Conservation (phyloP, 805 yeast genomes). For the Yarrowia phangngaensis region DNA sequence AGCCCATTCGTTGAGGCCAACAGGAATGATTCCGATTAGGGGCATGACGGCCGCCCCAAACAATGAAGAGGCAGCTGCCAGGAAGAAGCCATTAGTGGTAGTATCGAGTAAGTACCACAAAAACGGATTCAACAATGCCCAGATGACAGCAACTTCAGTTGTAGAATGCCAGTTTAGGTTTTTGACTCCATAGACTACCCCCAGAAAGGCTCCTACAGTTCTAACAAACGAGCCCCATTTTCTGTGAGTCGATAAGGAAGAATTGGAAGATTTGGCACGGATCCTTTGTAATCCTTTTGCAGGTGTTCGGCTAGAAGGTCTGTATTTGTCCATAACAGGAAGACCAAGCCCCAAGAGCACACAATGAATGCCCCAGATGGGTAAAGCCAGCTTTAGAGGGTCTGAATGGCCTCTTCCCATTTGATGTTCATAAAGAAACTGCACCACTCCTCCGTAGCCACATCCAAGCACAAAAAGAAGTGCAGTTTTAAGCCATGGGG, state of each 20-base stretch:
- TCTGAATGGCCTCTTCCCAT: constrained; percentile 4
- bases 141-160: constrained; percentile 39
- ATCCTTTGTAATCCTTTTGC: constrained; percentile 10
- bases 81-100: constrained; percentile 40
- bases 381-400: background rate
- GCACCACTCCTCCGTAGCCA: constrained; percentile 23
- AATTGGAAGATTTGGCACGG: constrained; percentile 1
- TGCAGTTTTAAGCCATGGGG: constrained; percentile 2
- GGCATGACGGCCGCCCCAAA: constrained; percentile 37
- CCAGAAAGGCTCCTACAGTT: constrained; percentile 42
- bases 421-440: constrained; percentile 13
- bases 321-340: constrained; percentile 7
- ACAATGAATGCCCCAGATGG: constrained; percentile 22
- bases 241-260: constrained; percentile 27
- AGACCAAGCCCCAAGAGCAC: constrained; percentile 5
- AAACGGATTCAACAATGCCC: constrained; percentile 42
- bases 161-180: constrained; percentile 41
- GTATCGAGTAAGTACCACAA: constrained; percentile 43
- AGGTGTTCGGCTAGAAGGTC: constrained; percentile 1
- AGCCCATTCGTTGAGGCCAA: constrained; percentile 31
- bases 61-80: constrained; percentile 34
- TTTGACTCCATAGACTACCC: constrained; percentile 42
- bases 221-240: constrained; percentile 41
- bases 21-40: constrained; percentile 32
- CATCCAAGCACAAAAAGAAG: constrained; percentile 8